Base-by-base conservation (phyloP, 305 asterid species). In the Fraxinus sp. region DNA sequence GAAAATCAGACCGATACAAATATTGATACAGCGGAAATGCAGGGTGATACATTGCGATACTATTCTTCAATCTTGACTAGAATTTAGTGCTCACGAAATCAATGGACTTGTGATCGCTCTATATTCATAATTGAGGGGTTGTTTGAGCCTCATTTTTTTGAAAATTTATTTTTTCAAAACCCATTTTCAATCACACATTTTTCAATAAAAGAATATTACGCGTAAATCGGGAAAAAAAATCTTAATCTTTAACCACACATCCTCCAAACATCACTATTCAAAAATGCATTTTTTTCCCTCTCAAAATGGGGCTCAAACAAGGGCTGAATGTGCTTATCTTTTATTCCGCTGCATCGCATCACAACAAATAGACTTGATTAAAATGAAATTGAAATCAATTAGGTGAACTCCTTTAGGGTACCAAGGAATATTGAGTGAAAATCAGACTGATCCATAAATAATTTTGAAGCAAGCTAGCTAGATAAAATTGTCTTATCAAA, bases 401-500 rank as follows among this genome's bases (percentile, higher is more conserved):
- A 11, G 6, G 28, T 46, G 79, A 76, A 81, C 52, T 14, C 16
- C 5, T 55, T 66, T 72, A 86, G 82, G 87, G 83, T 24, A 30
- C 81, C 83, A 55, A 75, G 32, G 81, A 81, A 32, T 32, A 32
- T 59, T 46, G 55, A 22, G 77, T 32, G 59, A 32, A 14, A 82
- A 41, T 80, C 28, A 59, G 81, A 81, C 80, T 62, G 66, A 81
- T 79, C 5, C 87, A 43, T 26, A 46, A 13, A 46, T 46, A 46
- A 46, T 46, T 46, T 37, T 49, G 18, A 1, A 49, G 43, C 43
- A 37, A 49, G 6, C 59, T 13, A 55, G 82, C 85, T 52, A 33
- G 36, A n/a, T 32, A 85, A 83, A 57, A 75, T 49, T 85, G 89
- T 87, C 86, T 81, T 28, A 79, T 85, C 83, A 10, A n/a, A 68